These are phyloP conservation scores for Rhizopus delemar DNA, from an alignment of 371 early-diverging fungal species.

Conservation along the genomic window DNA sequence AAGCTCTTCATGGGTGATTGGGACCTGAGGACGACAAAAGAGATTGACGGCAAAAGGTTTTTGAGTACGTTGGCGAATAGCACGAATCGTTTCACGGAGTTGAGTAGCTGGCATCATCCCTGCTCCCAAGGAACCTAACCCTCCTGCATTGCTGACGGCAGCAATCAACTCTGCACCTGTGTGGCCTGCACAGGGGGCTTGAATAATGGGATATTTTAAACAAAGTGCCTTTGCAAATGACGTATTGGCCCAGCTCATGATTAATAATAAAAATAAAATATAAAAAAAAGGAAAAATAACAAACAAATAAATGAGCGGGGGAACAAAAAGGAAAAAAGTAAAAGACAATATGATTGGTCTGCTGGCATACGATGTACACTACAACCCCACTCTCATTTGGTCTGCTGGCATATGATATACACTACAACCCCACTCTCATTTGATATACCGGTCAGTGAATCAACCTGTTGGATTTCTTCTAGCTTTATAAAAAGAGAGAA, in stretches of 20 bases:
- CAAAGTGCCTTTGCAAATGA: conserved; percentile 17
- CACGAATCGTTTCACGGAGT: conserved; percentile 37
- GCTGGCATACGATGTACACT: too few species aligned
- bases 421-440: too few species aligned
- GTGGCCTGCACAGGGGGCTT: conserved; percentile 50
- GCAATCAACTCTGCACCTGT: conserved; percentile 36
- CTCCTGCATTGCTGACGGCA: conserved; percentile 45
- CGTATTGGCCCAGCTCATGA: conserved; percentile 12
- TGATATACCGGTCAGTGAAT: too few species aligned
- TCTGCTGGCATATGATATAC: too few species aligned
- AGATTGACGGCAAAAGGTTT: conserved; percentile 49
- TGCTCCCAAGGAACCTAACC: conserved; percentile 43
- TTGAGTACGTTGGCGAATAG: conserved; percentile 31
- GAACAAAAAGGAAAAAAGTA: too few species aligned
- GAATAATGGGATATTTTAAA: conserved; percentile 42
- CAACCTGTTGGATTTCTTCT: too few species aligned
- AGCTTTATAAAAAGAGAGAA: too few species aligned
- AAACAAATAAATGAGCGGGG: too few species aligned
- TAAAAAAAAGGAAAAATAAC: conserved; percentile 6
- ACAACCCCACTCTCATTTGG: too few species aligned
- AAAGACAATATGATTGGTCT: too few species aligned
- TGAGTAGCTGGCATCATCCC: conserved; percentile 33
- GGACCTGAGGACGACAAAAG: conserved; percentile 28
- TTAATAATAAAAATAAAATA: not conserved
- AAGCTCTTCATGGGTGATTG: conserved; percentile 27